Conservation (phyloP, 2,329 filamentous ascomycete species). For the Mycosphaerella sp. region DNA sequence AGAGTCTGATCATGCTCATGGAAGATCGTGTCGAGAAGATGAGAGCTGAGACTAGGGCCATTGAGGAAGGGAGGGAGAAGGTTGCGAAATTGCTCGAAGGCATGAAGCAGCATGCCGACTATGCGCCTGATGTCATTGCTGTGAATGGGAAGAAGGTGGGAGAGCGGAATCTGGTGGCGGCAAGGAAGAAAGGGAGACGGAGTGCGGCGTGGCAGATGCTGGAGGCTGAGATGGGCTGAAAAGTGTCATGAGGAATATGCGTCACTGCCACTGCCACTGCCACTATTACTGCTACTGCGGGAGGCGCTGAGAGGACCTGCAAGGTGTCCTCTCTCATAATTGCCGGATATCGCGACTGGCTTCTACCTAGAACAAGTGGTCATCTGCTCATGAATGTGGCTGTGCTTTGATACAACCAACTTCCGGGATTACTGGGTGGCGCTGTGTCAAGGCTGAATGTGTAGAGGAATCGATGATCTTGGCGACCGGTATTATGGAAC, state of each 20-base stretch:
- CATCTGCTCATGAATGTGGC: not conserved
- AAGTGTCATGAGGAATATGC: not conserved
- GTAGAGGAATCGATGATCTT: not conserved
- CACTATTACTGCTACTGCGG: not conserved
- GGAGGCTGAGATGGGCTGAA: slow-evolving; percentile 31
- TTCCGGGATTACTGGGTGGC: not conserved
- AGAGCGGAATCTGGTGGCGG: slow-evolving; percentile 18
- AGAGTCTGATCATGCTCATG: slow-evolving; percentile 81
- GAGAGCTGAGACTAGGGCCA: slow-evolving; percentile 63
- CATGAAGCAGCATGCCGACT: slow-evolving; percentile 35
- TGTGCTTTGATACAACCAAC: not conserved
- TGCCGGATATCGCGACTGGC: not conserved
- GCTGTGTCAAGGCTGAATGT: no score
- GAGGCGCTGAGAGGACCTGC: no score
- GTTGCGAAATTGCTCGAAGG: slow-evolving; percentile 67
- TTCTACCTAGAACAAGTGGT: not conserved
- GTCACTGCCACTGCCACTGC: not conserved
- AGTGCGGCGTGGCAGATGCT: slow-evolving; percentile 34
- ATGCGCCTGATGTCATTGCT: not conserved
- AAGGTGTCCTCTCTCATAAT: no score
- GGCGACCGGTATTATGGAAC: not conserved
- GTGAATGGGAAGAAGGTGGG: not conserved
- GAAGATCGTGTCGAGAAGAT: slow-evolving; percentile 71
- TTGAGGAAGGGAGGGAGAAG: slow-evolving; percentile 61
- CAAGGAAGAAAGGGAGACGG: slow-evolving; percentile 26